Base-by-base conservation (phyloP, 208 protist species). In the Acanthamoeba triangularis region DNA sequence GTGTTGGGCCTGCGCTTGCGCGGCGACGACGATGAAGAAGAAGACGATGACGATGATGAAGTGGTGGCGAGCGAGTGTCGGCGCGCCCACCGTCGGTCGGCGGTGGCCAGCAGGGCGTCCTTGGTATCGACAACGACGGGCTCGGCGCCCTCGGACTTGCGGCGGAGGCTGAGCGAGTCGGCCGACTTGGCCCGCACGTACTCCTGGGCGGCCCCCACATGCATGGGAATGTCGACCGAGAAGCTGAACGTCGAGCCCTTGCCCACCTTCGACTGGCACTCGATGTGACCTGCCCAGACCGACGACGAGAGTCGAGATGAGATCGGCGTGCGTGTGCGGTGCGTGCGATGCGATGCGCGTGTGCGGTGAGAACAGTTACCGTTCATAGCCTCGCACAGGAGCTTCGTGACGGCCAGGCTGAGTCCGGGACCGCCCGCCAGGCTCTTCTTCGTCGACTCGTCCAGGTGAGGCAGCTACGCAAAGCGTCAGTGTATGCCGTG, bases 381-480 rank as follows among this genome's bases (percentile, higher is more conserved):
- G 41, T 82, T 82, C 74, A 82, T 82, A 37, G 74, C 74, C 30
- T 82, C 74, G 25, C 74, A 82, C 8, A 82, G 41, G 14, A 82
- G 74, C 74, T 82, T 82, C 37, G 37, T 82, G 41, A 82, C 41
- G 16, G 74, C 74, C 35, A 82, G 74, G 74, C 74, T 82, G 35
- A 82, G 23, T 14, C 74, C 74, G 41, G 74, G 74, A 4, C 41
- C 37, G 33, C 20, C 74, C 3, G 28, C 3, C 20, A 52, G 33
- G 23, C 6, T 16, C 35, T 49, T 41, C 72, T 80, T 52, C 0
- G 37, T 52, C 8, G 33, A 20, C 14, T 28, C 35, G 7, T 82
- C 74, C 23, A 82, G 18, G 3, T 25, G 37, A 10, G 37, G 74
- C 28, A 82, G 41, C 74, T 78, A 25, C 2, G 30, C 16, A 78